phyloP scores from a whole-genome alignment of 441 rosid genomes.

The Populus hybrid region DNA sequence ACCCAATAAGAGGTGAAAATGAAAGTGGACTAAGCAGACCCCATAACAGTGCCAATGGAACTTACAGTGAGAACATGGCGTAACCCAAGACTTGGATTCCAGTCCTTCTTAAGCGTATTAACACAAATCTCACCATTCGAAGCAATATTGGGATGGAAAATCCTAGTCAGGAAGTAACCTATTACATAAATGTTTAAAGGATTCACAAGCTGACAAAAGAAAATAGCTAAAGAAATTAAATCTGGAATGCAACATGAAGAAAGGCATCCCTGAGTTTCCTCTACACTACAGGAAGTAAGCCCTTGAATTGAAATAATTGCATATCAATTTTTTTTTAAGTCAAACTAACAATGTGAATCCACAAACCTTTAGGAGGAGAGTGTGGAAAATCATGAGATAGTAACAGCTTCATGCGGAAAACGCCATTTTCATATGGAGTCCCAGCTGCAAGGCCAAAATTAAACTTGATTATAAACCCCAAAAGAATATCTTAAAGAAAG shows the following conservation, averaged over 20 bases:
- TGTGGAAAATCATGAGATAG: constrained; percentile 82
- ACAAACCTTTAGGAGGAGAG: constrained; percentile 92
- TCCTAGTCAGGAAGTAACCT: constrained; percentile 96
- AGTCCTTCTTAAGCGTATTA: constrained; percentile 89
- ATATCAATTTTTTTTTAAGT: background rate
- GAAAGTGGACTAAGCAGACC: background rate
- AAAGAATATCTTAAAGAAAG: background rate
- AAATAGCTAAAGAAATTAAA: background rate
- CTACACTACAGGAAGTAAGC: background rate
- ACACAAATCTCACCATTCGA: constrained; percentile 93
- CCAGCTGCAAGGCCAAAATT: constrained; percentile 65
- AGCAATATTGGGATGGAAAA: constrained; percentile 95
- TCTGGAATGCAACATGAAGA: background rate
- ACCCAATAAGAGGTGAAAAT: background rate
- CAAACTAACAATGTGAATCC: background rate
- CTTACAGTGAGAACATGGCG: constrained; percentile 92
- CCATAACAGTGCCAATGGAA: constrained; percentile 4
- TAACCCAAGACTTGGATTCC: constrained; percentile 95
- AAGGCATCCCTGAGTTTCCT: background rate
- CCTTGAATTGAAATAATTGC: background rate
- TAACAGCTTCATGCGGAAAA: constrained; percentile 90
- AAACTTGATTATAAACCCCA: constrained; percentile 14
- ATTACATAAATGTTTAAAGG: constrained; percentile 14
- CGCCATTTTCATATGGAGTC: constrained; percentile 92
- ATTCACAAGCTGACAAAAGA: constrained; percentile 8